These are phyloP conservation scores for Oenanthe javanica DNA, from an alignment of 140 eudicot genomes.

Conservation along the genomic window DNA sequence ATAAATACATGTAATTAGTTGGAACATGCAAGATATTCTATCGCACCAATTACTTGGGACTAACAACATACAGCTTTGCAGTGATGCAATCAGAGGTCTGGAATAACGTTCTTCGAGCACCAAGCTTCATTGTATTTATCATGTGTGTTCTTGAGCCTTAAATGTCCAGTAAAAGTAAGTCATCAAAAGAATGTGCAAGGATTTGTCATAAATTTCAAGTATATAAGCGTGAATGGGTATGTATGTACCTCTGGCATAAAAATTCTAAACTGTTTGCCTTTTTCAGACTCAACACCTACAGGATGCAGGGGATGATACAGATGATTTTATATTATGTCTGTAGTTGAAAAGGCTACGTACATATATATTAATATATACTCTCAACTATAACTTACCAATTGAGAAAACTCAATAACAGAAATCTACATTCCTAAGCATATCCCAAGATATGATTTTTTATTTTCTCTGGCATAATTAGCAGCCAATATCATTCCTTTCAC, in stretches of 20 bases:
- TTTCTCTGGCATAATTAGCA: conserved; percentile 93
- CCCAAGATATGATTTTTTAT: conserved; percentile 78
- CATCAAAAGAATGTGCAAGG: background rate
- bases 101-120: conserved; percentile 42
- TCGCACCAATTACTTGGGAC: background rate
- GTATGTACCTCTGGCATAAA: conserved; percentile 56
- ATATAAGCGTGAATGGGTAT: background rate
- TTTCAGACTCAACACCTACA: conserved; percentile 67
- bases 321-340: background rate
- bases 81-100: conserved; percentile 47
- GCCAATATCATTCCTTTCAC: conserved; percentile 89
- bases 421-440: conserved; percentile 97
- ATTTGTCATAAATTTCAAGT: conserved; percentile 1
- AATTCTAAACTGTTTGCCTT: conserved; percentile 42
- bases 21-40: background rate
- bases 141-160: conserved; percentile 54
- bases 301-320: background rate
- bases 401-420: conserved; percentile 77
- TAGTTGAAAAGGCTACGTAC: background rate
- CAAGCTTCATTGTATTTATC: conserved; percentile 60
- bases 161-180: background rate
- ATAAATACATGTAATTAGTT: background rate
- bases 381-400: conserved; percentile 44
- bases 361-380: too few species aligned
- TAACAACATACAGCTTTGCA: conserved; percentile 36